phyloP scores from a whole-genome alignment of 495 filamentous ascomycete genomes.

The Tetracladium marchalianum region DNA sequence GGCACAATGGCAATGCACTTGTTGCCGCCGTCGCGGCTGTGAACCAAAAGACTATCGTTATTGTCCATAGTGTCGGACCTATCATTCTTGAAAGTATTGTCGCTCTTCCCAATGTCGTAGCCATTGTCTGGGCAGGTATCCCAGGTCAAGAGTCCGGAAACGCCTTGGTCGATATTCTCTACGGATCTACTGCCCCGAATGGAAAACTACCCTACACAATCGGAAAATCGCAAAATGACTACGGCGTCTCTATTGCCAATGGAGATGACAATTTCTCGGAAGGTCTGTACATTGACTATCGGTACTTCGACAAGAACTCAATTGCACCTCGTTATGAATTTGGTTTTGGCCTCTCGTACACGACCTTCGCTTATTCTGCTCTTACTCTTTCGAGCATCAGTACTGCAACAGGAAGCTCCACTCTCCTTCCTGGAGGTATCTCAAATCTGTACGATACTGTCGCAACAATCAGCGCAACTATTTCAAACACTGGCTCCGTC shows the following conservation, averaged over 20 bases:
- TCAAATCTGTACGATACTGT: conserved; percentile 56
- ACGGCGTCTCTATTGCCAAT: conserved; percentile 58
- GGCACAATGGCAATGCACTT: conserved; percentile 69
- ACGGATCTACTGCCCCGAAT: conserved; percentile 75
- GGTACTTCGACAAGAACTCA: conserved; percentile 56
- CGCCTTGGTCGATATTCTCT: conserved; percentile 81
- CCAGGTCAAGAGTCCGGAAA: conserved; percentile 90
- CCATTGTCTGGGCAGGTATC: conserved; percentile 82
- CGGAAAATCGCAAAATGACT: conserved; percentile 67
- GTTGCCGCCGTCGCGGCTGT: conserved; percentile 63
- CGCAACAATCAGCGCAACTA: conserved; percentile 63
- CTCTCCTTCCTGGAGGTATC: conserved; percentile 70
- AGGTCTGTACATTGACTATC: conserved; percentile 89
- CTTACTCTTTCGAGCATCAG: conserved; percentile 48
- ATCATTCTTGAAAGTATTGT: conserved; percentile 73
- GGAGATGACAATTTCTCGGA: conserved; percentile 71
- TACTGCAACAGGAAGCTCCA: conserved; percentile 74
- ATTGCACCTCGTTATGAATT: conserved; percentile 75
- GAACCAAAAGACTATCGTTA: conserved; percentile 85
- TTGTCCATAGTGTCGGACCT: conserved; percentile 76
- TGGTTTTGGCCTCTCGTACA: conserved; percentile 70
- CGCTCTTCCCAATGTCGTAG: conserved; percentile 52
- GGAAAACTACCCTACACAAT: conserved; percentile 70
- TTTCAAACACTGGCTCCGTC: conserved; percentile 72
- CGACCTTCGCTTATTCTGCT: conserved; percentile 44